These are phyloP conservation scores for Laetiporus sulphureus DNA, from an alignment of 1,284 basidiomycete genomes.

Conservation along the genomic window DNA sequence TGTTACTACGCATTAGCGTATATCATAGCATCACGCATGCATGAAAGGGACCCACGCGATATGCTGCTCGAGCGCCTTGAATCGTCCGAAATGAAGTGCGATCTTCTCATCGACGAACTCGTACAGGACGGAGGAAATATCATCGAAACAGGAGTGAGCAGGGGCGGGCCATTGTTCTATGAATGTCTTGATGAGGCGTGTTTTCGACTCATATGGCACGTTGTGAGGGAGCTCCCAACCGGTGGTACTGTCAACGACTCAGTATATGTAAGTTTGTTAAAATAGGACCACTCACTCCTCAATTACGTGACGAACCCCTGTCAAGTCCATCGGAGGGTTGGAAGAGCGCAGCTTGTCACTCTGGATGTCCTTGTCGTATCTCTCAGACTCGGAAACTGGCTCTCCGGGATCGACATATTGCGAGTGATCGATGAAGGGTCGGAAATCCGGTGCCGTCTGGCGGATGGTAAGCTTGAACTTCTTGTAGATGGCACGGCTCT, in stretches of 20 bases:
- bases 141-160: constrained; percentile 31
- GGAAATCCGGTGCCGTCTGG: constrained; percentile 35
- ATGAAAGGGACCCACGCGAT: constrained; percentile 21
- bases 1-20: not conserved
- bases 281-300: constrained; percentile 14
- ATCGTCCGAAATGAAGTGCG: constrained; percentile 28
- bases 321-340: constrained; percentile 10
- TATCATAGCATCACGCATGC: not conserved
- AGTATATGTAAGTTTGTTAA: not conserved
- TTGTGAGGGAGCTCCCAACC: constrained; percentile 47
- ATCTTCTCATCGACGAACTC: constrained; percentile 16
- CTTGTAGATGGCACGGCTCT: constrained; percentile 25
- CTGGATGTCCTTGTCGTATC: constrained; percentile 18
- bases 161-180: constrained; percentile 36
- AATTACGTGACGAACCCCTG: constrained; percentile 16
- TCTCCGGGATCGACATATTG: not conserved
- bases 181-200: constrained; percentile 33
- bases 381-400: constrained; percentile 15
- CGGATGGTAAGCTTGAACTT: constrained; percentile 29
- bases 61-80: constrained; percentile 21
- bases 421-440: constrained; percentile 7
- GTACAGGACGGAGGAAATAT: constrained; percentile 22
- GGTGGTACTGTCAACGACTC: constrained; percentile 28
- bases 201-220: constrained; percentile 44
- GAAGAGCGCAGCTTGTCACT: not conserved